Base-by-base conservation (phyloP, 1,284 basidiomycete species). In the Trichosporon sp. region DNA sequence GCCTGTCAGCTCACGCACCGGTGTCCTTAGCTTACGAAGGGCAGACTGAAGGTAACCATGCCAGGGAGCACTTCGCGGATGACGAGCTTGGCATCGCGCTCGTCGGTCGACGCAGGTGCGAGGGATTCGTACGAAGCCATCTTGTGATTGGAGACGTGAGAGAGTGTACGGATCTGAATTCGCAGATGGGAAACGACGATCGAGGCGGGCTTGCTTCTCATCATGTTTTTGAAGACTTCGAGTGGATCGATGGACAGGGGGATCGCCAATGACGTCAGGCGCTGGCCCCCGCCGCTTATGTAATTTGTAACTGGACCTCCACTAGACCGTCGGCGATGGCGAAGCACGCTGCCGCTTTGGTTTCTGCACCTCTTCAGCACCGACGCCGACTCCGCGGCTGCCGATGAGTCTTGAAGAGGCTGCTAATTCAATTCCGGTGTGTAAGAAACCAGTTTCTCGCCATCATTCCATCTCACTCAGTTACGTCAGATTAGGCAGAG, bases 1-100 rank as follows among this genome's bases (percentile, higher is more conserved):
- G 53, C 4, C 29, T 23, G 56, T 58, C 1, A 31, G 56, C 42
- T 32, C n/a, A 18, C 35, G 12, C 34, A 42, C 67, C 31, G 32
- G 32, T n/a, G 15, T 29, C 23, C 27, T 64, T 56, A 47, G 74
- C 78, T 69, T 51, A 80, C 77, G 66, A 84, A 84, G 2, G 83
- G 83, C 21, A 77, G 69, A n/a, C 78, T 80, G 72, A 84, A 84
- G 44, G 80, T 83, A 47, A 82, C 73, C 65, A 84, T 81, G 58
- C 76, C 79, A 0, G 78, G 77, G 47, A 77, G 73, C 65, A 84
- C 71, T 62, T 82, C 73, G 58, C 81, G 73, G 70, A 84, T 83
- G 25, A 83, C 81, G 34, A 82, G 71, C 6, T 65, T 68, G 64
- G 75, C 68, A 66, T 82, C 80, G 18, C 67, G 68, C 29, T 70